Conservation (phyloP, 2,329 filamentous ascomycete species). For the Alternaria ethzedia region DNA sequence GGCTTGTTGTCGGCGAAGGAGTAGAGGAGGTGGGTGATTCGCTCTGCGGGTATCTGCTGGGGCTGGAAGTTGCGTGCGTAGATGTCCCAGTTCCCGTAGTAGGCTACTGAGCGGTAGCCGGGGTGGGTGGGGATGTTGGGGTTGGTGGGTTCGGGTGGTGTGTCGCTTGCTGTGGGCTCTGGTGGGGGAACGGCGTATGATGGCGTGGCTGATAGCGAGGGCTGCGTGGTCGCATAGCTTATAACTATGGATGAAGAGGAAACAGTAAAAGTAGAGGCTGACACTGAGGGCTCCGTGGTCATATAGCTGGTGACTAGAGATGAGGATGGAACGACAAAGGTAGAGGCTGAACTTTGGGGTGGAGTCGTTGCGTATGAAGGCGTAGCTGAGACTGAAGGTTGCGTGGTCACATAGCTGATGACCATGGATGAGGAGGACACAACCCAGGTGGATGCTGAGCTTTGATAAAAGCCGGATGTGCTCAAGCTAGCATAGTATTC, state of each 20-base stretch:
- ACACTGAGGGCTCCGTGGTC: not conserved
- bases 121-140: slow-evolving; percentile 2
- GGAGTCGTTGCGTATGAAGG: not conserved
- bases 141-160: not conserved
- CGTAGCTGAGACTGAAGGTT: not conserved
- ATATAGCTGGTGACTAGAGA: not conserved
- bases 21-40: slow-evolving; percentile 88
- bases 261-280: not conserved
- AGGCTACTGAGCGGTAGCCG: slow-evolving; percentile 58
- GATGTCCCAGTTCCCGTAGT: slow-evolving; percentile 82
- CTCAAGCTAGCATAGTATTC: not conserved
- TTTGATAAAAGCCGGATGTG: not conserved
- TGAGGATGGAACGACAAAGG: not conserved
- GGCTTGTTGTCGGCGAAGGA: slow-evolving; percentile 88
- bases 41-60: slow-evolving; percentile 78
- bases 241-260: not conserved
- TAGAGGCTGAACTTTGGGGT: not conserved
- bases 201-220: not conserved
- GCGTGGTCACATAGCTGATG: not conserved
- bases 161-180: not conserved
- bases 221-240: not conserved
- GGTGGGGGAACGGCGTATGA: not conserved
- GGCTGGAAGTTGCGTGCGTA: slow-evolving; percentile 87
- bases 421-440: not conserved
- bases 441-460: not conserved